Percentiles rank a stretch among this genome's conserved stretches.
Evolutionary conservation across 2,329 filamentous ascomycete genomes (phyloP).

Genomic region (Mycosphaerelloides madeirae): DNA sequence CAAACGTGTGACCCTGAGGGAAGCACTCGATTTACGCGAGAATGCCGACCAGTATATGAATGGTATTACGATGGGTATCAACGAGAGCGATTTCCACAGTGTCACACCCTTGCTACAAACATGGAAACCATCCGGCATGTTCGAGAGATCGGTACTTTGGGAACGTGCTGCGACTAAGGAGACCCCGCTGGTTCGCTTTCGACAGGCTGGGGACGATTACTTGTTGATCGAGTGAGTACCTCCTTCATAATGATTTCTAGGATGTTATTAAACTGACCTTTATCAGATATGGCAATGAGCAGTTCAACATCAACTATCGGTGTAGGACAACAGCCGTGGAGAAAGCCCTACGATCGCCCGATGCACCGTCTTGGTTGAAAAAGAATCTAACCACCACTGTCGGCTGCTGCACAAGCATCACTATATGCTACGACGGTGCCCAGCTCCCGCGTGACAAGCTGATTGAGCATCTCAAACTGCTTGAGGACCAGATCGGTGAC

Average conservation of each 20-base stretch:
- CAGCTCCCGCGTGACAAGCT: conserved; percentile 35
- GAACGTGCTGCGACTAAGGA: conserved; percentile 24
- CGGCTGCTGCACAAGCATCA: conserved; percentile 46
- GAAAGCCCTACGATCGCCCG: conserved; percentile 41
- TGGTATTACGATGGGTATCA: conserved; percentile 39
- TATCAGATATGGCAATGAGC: conserved; percentile 45
- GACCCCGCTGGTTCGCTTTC: conserved; percentile 29
- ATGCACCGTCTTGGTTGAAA: conserved; percentile 36
- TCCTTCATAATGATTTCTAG: neutral
- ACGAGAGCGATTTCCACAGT: conserved; percentile 30
- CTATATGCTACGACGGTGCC: conserved; percentile 39
- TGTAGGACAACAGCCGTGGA: conserved; percentile 53
- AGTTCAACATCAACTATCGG: conserved; percentile 54
- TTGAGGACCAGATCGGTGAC: conserved; percentile 42
- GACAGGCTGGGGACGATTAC: conserved; percentile 45
- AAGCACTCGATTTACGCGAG: conserved; percentile 45
- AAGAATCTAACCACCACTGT: conserved; percentile 48
- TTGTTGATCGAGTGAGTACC: conserved; percentile 51
- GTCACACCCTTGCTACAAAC: conserved; percentile 31
- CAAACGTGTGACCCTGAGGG: conserved; percentile 47
- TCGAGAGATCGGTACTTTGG: conserved; percentile 29
- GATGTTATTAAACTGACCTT: neutral
- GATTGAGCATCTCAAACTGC: conserved; percentile 34
- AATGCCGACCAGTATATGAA: conserved; percentile 44
- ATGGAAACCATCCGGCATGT: conserved; percentile 22